Percentiles rank a stretch among this genome's conserved stretches.
Conservation (phyloP, 2,329 filamentous ascomycete species). For the Periglandula ipomoeae region DNA sequence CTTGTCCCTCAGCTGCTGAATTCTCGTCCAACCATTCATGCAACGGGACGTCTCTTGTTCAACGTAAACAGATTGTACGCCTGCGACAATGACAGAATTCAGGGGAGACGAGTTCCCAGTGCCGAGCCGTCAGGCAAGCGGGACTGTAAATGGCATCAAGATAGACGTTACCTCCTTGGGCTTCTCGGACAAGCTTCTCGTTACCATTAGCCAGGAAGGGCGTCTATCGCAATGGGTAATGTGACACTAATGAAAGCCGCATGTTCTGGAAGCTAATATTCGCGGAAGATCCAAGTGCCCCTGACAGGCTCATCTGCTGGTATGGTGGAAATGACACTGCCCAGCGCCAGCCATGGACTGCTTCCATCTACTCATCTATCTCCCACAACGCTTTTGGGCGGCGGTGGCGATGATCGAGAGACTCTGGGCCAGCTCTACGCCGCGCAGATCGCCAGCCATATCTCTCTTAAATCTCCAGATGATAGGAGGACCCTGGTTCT, state of each 20-base stretch:
- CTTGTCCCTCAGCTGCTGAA: background rate
- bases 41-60: background rate
- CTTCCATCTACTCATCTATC: conserved; percentile 77
- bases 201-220: conserved; percentile 82
- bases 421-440: conserved; percentile 81
- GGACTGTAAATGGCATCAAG: conserved; percentile 54
- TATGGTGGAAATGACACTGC: conserved; percentile 50
- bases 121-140: conserved; percentile 47
- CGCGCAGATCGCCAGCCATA: conserved; percentile 75
- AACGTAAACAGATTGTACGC: conserved; percentile 3
- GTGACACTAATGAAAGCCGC: conserved; percentile 3
- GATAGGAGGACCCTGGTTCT: conserved; percentile 53
- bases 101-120: conserved; percentile 58
- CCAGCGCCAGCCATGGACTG: conserved; percentile 33
- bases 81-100: conserved; percentile 25
- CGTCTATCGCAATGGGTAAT: conserved; percentile 84
- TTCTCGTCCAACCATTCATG: conserved; percentile 8
- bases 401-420: conserved; percentile 69
- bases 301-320: conserved; percentile 59
- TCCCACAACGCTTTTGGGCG: conserved; percentile 78
- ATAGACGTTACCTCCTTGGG: conserved; percentile 66
- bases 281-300: conserved; percentile 64
- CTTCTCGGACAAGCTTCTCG: conserved; percentile 84
- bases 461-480: conserved; percentile 61
- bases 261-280: conserved; percentile 3